A percentile compares a stretch with the other conserved stretches of the same genome.
Evolutionary conservation across 352 stramenopile genomes (phyloP).

Genomic region (Phytophthora niederhauseri): DNA sequence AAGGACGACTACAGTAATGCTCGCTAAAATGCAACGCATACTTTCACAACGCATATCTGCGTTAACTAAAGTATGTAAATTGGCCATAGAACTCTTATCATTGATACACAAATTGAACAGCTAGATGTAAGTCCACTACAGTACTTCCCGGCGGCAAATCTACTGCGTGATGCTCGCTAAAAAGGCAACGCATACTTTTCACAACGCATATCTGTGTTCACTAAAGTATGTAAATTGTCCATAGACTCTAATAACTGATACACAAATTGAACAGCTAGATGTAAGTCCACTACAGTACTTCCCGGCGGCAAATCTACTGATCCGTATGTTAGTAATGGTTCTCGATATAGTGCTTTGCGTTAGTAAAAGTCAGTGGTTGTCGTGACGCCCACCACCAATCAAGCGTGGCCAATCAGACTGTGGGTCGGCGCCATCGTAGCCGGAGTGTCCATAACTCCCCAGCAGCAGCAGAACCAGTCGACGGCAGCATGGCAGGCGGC

Average conservation of each 20-base stretch:
- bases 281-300: too few relatives aligned
- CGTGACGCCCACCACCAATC: slow-evolving; percentile 46
- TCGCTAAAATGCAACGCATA: not conserved
- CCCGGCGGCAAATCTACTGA: not conserved
- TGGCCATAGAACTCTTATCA: too few relatives aligned
- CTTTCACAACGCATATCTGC: too few relatives aligned
- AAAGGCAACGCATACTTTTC: too few relatives aligned
- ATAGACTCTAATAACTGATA: too few relatives aligned
- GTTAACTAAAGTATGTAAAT: too few relatives aligned
- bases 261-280: too few relatives aligned
- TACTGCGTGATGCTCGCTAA: not conserved
- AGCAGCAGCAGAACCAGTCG: slow-evolving; percentile 26
- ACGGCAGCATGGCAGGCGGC: slow-evolving; percentile 57
- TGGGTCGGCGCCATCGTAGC: not conserved
- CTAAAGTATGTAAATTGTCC: too few relatives aligned
- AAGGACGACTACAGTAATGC: not conserved
- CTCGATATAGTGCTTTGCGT: not conserved
- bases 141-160: not conserved
- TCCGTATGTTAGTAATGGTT: not conserved
- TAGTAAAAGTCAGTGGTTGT: not conserved
- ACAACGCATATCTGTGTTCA: too few relatives aligned
- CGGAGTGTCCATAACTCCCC: not conserved
- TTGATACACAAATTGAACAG: too few relatives aligned
- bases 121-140: too few relatives aligned
- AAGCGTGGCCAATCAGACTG: slow-evolving; percentile 37